Base-by-base conservation (phyloP, 805 yeast species). In the Kregervanrija pseudodelftensis region DNA sequence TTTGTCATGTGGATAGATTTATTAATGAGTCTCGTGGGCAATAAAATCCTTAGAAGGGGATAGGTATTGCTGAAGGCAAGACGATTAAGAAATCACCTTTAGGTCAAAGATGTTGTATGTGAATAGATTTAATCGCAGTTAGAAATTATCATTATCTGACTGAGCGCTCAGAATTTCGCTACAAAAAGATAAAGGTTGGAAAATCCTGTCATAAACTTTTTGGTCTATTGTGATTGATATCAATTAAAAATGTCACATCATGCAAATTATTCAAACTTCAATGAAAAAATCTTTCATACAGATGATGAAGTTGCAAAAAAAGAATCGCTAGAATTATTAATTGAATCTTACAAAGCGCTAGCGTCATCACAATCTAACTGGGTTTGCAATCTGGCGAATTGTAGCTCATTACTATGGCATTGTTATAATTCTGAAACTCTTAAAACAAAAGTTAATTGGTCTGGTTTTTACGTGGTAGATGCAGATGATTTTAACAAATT, bases 301-400 rank as follows among this genome's bases (percentile, higher is more conserved):
- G 28, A 22, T 7, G 8, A 7, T 22, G 76, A 75, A 49, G 30
- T 51, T 2, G 47, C 56, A 44, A 77, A 76, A 49, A 59, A 61
- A 28, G 91, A 85, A 42, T 68, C 77, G 5, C 71, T 89, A 15
- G 76, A 79, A 45, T 68, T 67, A 46, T 64, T 86, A 4, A 41
- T 85, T 2, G 73, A 68, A 40, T 76, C 88, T 1, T 85, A 85
- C 53, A 68, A 70, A 39, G 89, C 91, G 0, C 68, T 91, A 12
- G 64, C 80, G 1, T 67, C 58, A 1, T 87, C 70, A 8, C 85
- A 82, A 47, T 58, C 66, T 31, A 85, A 87, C 64, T 90, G 96
- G 96, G 90, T 91, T 3, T 80, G 95, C 50, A 91, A 93, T 58
- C 65, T 89, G 32, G 77, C 97, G 28, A 91, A 91, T 57, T 83